phyloP scores from a whole-genome alignment of 345 rosid species.

The Limnanthes douglasii region DNA sequence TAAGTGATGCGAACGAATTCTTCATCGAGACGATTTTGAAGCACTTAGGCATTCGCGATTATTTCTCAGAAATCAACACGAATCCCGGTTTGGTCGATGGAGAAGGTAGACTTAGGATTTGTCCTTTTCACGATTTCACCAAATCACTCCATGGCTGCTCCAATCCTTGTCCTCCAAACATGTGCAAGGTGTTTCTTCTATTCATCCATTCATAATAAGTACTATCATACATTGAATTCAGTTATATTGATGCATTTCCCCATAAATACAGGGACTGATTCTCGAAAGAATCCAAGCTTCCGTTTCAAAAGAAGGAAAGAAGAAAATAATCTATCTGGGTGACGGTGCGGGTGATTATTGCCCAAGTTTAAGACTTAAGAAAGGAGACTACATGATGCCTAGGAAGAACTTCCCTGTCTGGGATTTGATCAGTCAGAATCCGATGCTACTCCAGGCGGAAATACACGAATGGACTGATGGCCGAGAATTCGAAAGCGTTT shows the following conservation, averaged over 20 bases:
- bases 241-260: background rate
- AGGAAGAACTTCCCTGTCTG: slow-evolving; percentile 71
- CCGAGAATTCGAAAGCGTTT: slow-evolving; percentile 20
- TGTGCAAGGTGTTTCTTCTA: slow-evolving; percentile 70
- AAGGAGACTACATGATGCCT: slow-evolving; percentile 57
- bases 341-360: slow-evolving; percentile 82
- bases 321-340: slow-evolving; percentile 60
- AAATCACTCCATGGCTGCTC: slow-evolving; percentile 44
- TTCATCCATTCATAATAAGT: background rate
- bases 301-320: slow-evolving; percentile 22
- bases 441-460: slow-evolving; percentile 36
- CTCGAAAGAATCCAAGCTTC: slow-evolving; percentile 56
- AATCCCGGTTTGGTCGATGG: slow-evolving; percentile 54
- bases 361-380: slow-evolving; percentile 45
- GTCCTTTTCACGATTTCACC: slow-evolving; percentile 49
- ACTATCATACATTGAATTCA: background rate
- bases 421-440: slow-evolving; percentile 52
- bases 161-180: slow-evolving; percentile 65
- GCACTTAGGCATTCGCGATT: slow-evolving; percentile 40
- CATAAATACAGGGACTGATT: slow-evolving; percentile 27
- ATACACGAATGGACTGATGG: slow-evolving; percentile 71
- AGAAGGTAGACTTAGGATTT: slow-evolving; percentile 38
- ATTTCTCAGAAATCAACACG: slow-evolving; percentile 61
- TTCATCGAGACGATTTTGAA: slow-evolving; percentile 59
- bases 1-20: slow-evolving; percentile 69